Evolutionary conservation across 257 asterid genomes (phyloP).

Genomic region (Solanum tarijense): DNA sequence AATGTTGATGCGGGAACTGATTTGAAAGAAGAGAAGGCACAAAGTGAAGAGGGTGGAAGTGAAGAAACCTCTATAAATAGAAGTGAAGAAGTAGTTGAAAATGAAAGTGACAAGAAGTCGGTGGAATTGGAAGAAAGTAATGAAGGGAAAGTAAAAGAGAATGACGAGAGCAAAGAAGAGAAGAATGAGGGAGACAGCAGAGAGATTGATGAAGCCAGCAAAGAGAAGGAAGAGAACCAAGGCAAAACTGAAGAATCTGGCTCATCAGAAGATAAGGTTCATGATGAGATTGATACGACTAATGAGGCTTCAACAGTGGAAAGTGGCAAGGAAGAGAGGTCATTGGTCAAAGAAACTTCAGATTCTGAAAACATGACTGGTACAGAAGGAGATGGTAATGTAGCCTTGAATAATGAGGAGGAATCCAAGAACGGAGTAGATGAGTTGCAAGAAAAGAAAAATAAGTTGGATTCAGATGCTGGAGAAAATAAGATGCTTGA

Average conservation of each 20-base stretch:
- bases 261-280: constrained; percentile 18
- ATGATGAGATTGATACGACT: constrained; percentile 14
- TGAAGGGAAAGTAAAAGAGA: constrained; percentile 19
- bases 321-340: constrained; percentile 9
- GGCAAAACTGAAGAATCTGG: constrained; percentile 14
- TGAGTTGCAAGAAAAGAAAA: constrained; percentile 5
- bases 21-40: constrained; percentile 1
- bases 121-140: constrained; percentile 11
- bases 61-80: constrained; percentile 11
- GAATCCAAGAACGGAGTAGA: constrained; percentile 11
- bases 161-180: constrained; percentile 16
- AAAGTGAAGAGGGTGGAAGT: not conserved
- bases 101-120: constrained; percentile 29
- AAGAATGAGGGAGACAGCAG: constrained; percentile 15
- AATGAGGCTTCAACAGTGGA: constrained; percentile 17
- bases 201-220: constrained; percentile 12
- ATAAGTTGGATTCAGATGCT: constrained; percentile 4
- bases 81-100: constrained; percentile 18
- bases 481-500: constrained; percentile 12
- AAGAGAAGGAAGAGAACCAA: constrained; percentile 21
- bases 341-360: constrained; percentile 7
- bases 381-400: constrained; percentile 13
- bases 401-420: constrained; percentile 12
- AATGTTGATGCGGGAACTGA: not conserved
- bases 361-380: constrained; percentile 19